Percentiles rank a stretch among this genome's conserved stretches.
phyloP scores from a whole-genome alignment of 441 rosid genomes.

The Viola pubescens region DNA sequence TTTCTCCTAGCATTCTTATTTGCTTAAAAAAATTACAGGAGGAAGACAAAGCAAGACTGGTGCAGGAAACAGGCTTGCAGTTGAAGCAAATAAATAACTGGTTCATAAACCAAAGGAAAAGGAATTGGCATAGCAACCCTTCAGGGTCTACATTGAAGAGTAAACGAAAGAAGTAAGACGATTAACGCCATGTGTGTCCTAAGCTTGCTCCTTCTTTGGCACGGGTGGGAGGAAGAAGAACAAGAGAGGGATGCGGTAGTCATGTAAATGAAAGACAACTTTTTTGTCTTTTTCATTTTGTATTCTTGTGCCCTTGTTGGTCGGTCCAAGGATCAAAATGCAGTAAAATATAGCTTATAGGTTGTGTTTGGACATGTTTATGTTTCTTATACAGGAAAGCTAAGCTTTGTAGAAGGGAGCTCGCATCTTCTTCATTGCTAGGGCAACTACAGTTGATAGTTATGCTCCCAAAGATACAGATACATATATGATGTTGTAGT shows the following conservation, averaged over 20 bases:
- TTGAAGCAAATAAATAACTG: conserved; percentile 94
- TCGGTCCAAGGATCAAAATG: too few relatives aligned
- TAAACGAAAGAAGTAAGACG: conserved; percentile 79
- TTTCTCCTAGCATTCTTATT: not conserved
- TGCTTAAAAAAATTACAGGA: conserved; percentile 39
- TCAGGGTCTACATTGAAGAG: conserved; percentile 76
- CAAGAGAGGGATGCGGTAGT: conserved; percentile 13
- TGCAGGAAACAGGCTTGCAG: conserved; percentile 93
- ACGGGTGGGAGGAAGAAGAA: conserved; percentile 28
- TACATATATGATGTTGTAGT: too few relatives aligned
- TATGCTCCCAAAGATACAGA: too few relatives aligned
- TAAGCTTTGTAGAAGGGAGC: not conserved
- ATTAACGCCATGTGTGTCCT: not conserved
- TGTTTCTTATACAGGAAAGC: not conserved
- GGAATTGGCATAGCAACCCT: conserved; percentile 96
- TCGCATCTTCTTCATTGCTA: too few relatives aligned
- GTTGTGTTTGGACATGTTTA: too few relatives aligned
- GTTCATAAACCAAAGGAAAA: conserved; percentile 95
- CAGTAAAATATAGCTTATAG: too few relatives aligned
- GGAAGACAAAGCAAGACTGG: conserved; percentile 90
- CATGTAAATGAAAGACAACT: conserved; percentile 1
- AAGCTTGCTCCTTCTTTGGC: conserved; percentile 7
- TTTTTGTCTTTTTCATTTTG: not conserved
- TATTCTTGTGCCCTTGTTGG: not conserved
- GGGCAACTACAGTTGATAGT: conserved; percentile 1